Evolutionary conservation across 495 filamentous ascomycete species (phyloP).

Genomic region (Acidiella bohemica): DNA sequence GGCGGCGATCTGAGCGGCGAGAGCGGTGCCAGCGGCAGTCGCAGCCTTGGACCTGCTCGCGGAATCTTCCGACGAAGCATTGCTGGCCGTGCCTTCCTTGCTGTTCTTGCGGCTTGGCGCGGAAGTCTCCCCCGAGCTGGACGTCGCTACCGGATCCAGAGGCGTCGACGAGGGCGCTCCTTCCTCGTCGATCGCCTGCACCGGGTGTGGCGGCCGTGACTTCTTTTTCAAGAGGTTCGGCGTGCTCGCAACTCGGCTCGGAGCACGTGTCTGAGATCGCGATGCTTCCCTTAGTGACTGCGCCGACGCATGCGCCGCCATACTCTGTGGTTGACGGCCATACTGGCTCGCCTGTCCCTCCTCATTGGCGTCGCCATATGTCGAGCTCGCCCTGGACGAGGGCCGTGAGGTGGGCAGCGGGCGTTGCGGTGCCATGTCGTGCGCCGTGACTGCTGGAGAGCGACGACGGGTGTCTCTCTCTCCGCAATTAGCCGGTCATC

Average conservation of each 20-base stretch:
- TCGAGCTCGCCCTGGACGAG: constrained; percentile 7
- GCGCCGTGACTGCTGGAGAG: too few relatives aligned
- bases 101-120: constrained; percentile 3
- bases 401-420: constrained; percentile 4
- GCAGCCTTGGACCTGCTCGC: constrained; percentile 1
- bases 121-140: constrained; percentile 1
- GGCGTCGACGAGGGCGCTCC: neutral
- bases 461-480: too few relatives aligned
- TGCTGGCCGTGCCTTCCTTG: constrained; percentile 3
- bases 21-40: constrained; percentile 7
- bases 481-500: too few relatives aligned
- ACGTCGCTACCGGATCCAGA: neutral
- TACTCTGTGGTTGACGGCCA: constrained; percentile 5
- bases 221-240: constrained; percentile 12
- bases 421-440: constrained; percentile 7
- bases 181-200: constrained; percentile 1
- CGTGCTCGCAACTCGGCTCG: constrained; percentile 7
- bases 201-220: neutral
- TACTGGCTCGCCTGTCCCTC: constrained; percentile 11
- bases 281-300: constrained; percentile 15
- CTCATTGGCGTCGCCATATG: neutral
- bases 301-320: constrained; percentile 18
- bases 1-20: constrained; percentile 6
- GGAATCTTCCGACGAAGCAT: neutral
- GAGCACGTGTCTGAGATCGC: neutral